Conservation (phyloP, 2,329 filamentous ascomycete genomes). For the Rachicladosporium sp. region DNA sequence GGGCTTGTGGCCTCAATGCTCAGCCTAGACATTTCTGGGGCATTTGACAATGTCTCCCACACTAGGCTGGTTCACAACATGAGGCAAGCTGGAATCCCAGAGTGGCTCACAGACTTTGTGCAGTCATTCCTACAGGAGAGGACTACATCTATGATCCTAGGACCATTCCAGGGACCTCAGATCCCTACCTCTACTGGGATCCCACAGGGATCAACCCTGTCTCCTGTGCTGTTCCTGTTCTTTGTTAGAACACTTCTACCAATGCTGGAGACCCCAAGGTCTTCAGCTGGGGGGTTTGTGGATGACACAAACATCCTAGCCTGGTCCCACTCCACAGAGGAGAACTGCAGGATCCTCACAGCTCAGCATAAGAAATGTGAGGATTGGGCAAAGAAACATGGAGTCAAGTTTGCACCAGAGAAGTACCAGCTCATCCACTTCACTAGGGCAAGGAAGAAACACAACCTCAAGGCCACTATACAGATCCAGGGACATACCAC, state of each 20-base stretch:
- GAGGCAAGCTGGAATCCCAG: conserved; percentile 18
- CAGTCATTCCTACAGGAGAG: conserved; percentile 15
- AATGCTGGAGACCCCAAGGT: conserved; percentile 10
- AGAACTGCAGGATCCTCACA: conserved; percentile 8
- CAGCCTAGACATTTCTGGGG: conserved; percentile 20
- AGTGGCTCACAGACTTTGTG: conserved; percentile 14
- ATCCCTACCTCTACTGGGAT: conserved; percentile 18
- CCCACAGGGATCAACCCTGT: conserved; percentile 20
- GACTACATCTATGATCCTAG: conserved; percentile 8
- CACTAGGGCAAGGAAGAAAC: no score
- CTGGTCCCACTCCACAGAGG: conserved; percentile 9
- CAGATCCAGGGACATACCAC: no score
- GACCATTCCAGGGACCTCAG: conserved; percentile 8
- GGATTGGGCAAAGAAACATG: conserved; percentile 15
- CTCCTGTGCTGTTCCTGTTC: conserved; percentile 23
- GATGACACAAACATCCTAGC: conserved; percentile 15
- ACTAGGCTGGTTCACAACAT: conserved; percentile 24
- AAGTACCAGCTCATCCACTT: conserved; percentile 23
- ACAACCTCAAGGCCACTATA: conserved; percentile 2
- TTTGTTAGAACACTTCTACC: conserved; percentile 21
- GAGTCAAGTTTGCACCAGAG: conserved; percentile 17
- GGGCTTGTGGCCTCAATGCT: conserved; percentile 18
- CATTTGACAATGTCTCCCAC: conserved; percentile 25
- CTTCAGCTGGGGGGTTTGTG: conserved; percentile 13
- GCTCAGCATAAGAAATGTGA: background rate